phyloP scores from a whole-genome alignment of 148 eudicot species.

The Suaeda aralocaspica region DNA sequence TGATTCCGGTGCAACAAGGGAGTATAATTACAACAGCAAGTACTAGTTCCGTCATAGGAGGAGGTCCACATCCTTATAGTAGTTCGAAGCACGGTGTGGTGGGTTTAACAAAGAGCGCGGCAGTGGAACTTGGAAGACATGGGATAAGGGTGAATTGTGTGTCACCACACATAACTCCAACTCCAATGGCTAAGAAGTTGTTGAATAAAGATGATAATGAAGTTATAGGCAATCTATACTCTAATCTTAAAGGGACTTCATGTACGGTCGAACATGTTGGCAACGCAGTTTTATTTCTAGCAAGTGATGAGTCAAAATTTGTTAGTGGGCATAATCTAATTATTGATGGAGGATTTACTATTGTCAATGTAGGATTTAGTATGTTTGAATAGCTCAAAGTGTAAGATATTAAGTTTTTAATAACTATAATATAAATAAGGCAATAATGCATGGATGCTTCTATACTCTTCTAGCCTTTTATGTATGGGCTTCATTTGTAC shows the following conservation, averaged over 20 bases:
- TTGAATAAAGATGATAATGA: constrained; percentile 15
- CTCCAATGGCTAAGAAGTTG: constrained; percentile 16
- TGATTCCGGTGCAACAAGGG: constrained; percentile 44
- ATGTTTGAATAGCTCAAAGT: constrained; percentile 1
- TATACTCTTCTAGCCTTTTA: too few relatives aligned
- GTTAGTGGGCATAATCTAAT: constrained; percentile 31
- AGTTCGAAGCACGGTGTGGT: constrained; percentile 31
- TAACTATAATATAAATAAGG: too few relatives aligned
- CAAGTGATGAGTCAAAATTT: constrained; percentile 31
- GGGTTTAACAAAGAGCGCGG: constrained; percentile 28
- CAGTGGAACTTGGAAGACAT: constrained; percentile 34
- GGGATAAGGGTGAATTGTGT: constrained; percentile 39
- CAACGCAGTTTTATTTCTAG: constrained; percentile 26
- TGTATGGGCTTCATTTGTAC: too few relatives aligned
- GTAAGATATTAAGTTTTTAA: too few relatives aligned
- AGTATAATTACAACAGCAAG: constrained; percentile 48
- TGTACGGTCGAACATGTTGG: constrained; percentile 26
- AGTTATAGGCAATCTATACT: constrained; percentile 1
- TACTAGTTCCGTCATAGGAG: constrained; percentile 27
- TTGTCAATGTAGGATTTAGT: constrained; percentile 19
- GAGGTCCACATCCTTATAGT: constrained; percentile 26
- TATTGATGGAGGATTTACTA: constrained; percentile 33
- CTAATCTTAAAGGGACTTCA: constrained; percentile 26
- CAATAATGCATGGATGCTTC: too few relatives aligned
- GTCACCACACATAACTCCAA: constrained; percentile 25